These are phyloP conservation scores for Daedaleopsis sinensis DNA, from an alignment of 768 basidiomycete genomes.

Conservation along the genomic window DNA sequence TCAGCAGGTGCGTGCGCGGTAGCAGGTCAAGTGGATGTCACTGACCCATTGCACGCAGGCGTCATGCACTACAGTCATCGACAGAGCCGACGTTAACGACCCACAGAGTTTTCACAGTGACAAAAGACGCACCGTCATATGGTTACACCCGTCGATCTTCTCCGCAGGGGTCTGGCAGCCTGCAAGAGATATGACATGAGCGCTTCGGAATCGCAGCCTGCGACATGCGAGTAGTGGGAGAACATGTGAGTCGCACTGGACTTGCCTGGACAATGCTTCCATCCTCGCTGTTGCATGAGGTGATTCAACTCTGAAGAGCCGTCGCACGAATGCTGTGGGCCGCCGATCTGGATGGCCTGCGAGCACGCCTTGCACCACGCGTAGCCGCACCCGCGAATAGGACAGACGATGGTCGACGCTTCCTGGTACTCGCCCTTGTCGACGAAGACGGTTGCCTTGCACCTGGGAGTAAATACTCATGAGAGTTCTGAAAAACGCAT, in stretches of 20 bases:
- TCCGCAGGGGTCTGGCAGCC: slow-evolving; percentile 42
- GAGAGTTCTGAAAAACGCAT: not conserved
- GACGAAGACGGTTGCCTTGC: slow-evolving; percentile 49
- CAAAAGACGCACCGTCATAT: slow-evolving; percentile 35
- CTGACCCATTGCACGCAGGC: slow-evolving; percentile 38
- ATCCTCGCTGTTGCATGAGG: slow-evolving; percentile 56
- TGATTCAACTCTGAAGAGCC: slow-evolving; percentile 55
- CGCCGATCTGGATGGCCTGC: slow-evolving; percentile 38
- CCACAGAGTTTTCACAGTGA: not conserved
- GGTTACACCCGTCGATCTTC: slow-evolving; percentile 39
- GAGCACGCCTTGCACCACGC: slow-evolving; percentile 67
- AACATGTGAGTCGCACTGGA: not conserved
- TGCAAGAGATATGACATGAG: slow-evolving; percentile 15
- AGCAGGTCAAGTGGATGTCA: too few relatives aligned
- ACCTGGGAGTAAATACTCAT: slow-evolving; percentile 40
- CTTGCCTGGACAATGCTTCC: slow-evolving; percentile 66
- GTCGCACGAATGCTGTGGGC: slow-evolving; percentile 58
- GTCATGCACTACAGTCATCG: slow-evolving; percentile 29
- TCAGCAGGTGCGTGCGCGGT: not conserved
- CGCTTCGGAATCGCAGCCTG: too few relatives aligned
- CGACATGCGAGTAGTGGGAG: too few relatives aligned
- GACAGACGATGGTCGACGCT: slow-evolving; percentile 49
- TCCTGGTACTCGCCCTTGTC: slow-evolving; percentile 50
- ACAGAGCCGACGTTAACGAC: not conserved
- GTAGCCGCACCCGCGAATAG: slow-evolving; percentile 47